These are phyloP conservation scores for Dendrobium catenatum DNA, from an alignment of 106 monocot genomes.

Conservation along the genomic window DNA sequence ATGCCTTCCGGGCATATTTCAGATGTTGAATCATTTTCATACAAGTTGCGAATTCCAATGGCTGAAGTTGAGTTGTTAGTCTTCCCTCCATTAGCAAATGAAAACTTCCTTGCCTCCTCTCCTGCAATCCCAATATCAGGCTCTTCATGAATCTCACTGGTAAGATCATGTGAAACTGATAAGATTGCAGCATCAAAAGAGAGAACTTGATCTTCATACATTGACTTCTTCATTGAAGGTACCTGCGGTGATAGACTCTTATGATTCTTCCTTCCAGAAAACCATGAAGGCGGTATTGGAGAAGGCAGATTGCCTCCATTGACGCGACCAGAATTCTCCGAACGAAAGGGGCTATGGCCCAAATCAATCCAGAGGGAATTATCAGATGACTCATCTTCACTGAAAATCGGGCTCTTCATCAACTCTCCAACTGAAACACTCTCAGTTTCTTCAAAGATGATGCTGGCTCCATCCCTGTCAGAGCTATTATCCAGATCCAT, in stretches of 20 bases:
- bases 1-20: slow-evolving; percentile 14
- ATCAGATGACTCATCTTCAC: slow-evolving; percentile 86
- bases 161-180: slow-evolving; percentile 69
- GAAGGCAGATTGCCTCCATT: slow-evolving; percentile 57
- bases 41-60: neutral
- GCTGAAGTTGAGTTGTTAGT: slow-evolving; percentile 9
- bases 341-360: slow-evolving; percentile 79
- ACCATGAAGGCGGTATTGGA: slow-evolving; percentile 74
- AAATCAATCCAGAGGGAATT: slow-evolving; percentile 95
- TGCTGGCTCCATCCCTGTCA: slow-evolving; percentile 79
- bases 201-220: slow-evolving; percentile 50
- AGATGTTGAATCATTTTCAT: slow-evolving; percentile 36
- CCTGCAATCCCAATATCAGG: slow-evolving; percentile 14
- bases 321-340: slow-evolving; percentile 44
- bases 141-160: slow-evolving; percentile 79
- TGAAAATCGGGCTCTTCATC: slow-evolving; percentile 88
- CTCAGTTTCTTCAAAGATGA: slow-evolving; percentile 81
- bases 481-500: slow-evolving; percentile 87
- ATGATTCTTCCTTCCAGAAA: slow-evolving; percentile 50
- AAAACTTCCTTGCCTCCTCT: neutral
- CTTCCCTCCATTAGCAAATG: neutral
- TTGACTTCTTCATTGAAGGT: slow-evolving; percentile 38
- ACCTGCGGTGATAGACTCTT: slow-evolving; percentile 55
- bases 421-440: slow-evolving; percentile 81
- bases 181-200: slow-evolving; percentile 95